These are phyloP conservation scores for Chytriomyces sp. DNA, from an alignment of 192 early-diverging fungal species.

Conservation along the genomic window DNA sequence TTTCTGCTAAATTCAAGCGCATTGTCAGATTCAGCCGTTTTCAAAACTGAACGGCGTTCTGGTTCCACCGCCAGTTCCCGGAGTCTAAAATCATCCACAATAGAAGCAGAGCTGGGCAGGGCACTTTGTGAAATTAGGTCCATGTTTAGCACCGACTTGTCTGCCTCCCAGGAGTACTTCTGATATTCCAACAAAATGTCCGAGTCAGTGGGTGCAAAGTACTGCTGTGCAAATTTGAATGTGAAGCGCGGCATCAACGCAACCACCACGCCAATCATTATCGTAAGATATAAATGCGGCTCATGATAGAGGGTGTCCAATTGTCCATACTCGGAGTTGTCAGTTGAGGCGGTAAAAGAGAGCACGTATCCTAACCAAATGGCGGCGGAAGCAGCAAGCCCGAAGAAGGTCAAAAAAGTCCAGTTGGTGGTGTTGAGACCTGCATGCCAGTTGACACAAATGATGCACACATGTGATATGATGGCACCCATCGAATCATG, in stretches of 20 bases:
- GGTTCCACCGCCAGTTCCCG: slow-evolving; percentile 45
- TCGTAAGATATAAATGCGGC: slow-evolving; percentile 74
- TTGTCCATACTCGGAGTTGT: slow-evolving; percentile 71
- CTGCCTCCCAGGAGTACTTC: slow-evolving; percentile 42
- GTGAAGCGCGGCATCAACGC: slow-evolving; percentile 73
- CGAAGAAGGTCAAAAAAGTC: slow-evolving; percentile 74
- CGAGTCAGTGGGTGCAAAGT: slow-evolving; percentile 46
- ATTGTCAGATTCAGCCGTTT: slow-evolving; percentile 8
- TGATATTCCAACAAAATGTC: slow-evolving; percentile 53
- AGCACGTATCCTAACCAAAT: slow-evolving; percentile 71
- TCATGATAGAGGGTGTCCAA: slow-evolving; percentile 63
- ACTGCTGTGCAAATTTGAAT: slow-evolving; percentile 61
- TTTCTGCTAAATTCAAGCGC: slow-evolving; percentile 10
- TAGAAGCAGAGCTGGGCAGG: slow-evolving; percentile 42
- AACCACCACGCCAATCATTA: slow-evolving; percentile 68
- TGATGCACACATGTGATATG: slow-evolving; percentile 76
- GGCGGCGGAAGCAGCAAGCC: slow-evolving; percentile 66
- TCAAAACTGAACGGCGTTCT: background rate
- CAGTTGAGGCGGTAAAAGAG: slow-evolving; percentile 60
- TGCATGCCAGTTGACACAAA: slow-evolving; percentile 79
- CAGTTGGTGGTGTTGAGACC: slow-evolving; percentile 81
- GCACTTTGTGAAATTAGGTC: slow-evolving; percentile 50
- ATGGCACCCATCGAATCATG: slow-evolving; percentile 75
- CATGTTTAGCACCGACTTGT: slow-evolving; percentile 10
- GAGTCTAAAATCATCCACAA: slow-evolving; percentile 45